phyloP scores from a whole-genome alignment of 805 yeast species.

The Candida berthetii region DNA sequence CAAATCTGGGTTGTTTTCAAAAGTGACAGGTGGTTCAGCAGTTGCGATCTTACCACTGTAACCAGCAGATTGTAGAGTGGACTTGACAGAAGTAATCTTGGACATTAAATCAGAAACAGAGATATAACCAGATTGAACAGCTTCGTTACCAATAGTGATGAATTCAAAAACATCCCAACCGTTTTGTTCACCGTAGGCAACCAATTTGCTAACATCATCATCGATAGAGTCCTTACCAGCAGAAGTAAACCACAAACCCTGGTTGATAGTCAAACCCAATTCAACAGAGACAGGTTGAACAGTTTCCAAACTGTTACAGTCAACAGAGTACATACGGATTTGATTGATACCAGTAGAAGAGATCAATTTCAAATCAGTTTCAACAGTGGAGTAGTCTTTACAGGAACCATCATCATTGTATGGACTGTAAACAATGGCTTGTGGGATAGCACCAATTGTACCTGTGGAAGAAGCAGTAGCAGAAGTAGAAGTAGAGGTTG shows the following conservation, averaged over 20 bases:
- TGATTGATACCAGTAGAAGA: constrained; percentile 52
- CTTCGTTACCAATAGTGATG: constrained; percentile 88
- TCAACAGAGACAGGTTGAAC: constrained; percentile 53
- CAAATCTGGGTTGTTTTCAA: constrained; percentile 53
- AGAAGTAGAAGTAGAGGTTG: constrained; percentile 12
- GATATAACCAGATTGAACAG: constrained; percentile 57
- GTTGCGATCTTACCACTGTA: constrained; percentile 74
- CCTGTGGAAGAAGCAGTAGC: constrained; percentile 23
- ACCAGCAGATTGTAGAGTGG: constrained; percentile 58
- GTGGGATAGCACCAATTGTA: constrained; percentile 38
- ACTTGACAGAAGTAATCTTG: constrained; percentile 62
- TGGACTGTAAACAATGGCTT: constrained; percentile 71
- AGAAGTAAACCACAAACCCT: constrained; percentile 76
- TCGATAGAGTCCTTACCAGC: constrained; percentile 70
- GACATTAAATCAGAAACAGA: constrained; percentile 54
- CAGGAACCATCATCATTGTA: constrained; percentile 65
- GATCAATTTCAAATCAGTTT: constrained; percentile 53
- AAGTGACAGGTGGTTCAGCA: constrained; percentile 84
- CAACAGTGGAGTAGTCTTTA: constrained; percentile 49
- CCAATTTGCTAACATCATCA: constrained; percentile 44
- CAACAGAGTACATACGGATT: constrained; percentile 82
- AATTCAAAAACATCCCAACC: constrained; percentile 74
- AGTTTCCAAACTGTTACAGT: constrained; percentile 64
- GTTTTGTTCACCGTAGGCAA: constrained; percentile 41
- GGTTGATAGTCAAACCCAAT: constrained; percentile 69